Conservation (phyloP, 768 basidiomycete genomes). For the Hygrocybe coccinea region DNA sequence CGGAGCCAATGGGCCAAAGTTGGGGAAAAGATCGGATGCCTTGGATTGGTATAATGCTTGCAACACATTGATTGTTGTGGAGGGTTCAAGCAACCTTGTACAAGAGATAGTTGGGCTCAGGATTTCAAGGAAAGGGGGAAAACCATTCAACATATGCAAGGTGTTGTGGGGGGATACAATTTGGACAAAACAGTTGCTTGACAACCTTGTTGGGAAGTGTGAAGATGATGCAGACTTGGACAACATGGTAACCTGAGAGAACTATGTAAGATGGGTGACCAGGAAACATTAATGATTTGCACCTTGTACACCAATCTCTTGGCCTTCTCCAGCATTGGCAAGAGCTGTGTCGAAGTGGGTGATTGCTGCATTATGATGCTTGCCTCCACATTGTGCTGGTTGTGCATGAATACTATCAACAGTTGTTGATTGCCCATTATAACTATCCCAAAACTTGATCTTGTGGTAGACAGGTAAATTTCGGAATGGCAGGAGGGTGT, state of each 20-base stretch:
- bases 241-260: conserved; percentile 24
- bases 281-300: too few species aligned
- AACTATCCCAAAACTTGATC: conserved; percentile 24
- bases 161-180: conserved; percentile 7
- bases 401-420: conserved; percentile 31
- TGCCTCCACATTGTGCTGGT: conserved; percentile 9
- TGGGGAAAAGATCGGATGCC: conserved; percentile 29
- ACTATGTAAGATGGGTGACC: background rate
- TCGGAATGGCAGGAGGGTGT: conserved; percentile 16
- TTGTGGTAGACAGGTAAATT: conserved; percentile 29
- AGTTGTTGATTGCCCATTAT: conserved; percentile 8
- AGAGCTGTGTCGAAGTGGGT: conserved; percentile 35
- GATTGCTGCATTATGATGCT: conserved; percentile 12
- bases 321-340: conserved; percentile 14
- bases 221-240: conserved; percentile 22
- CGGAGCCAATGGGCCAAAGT: conserved; percentile 26
- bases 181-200: conserved; percentile 1
- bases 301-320: too few species aligned
- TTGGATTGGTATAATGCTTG: conserved; percentile 22
- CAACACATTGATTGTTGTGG: conserved; percentile 5
- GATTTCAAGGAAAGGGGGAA: conserved; percentile 3
- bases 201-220: conserved; percentile 8
- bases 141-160: conserved; percentile 32
- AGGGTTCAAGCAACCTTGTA: conserved; percentile 20
- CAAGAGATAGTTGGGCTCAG: conserved; percentile 20